A percentile compares a stretch with the other conserved stretches of the same genome.
Evolutionary conservation across 345 rosid species (phyloP).

Genomic region (Turnera subulata): DNA sequence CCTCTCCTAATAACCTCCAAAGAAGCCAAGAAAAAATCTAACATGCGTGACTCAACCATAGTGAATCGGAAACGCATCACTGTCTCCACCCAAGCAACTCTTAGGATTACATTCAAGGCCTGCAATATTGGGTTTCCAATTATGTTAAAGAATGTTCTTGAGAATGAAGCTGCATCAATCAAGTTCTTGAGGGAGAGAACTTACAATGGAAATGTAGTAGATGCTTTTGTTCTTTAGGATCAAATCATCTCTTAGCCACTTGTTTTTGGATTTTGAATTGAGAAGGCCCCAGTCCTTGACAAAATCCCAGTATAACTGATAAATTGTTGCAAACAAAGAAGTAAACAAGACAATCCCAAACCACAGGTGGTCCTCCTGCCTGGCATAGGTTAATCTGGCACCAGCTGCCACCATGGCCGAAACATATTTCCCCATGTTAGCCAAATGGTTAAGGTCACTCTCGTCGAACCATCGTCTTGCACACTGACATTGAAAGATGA

Average conservation of each 20-base stretch:
- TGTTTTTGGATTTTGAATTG: slow-evolving; percentile 61
- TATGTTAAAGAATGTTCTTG: neutral
- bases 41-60: slow-evolving; percentile 49
- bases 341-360: slow-evolving; percentile 53
- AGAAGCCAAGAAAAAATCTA: slow-evolving; percentile 84
- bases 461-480: slow-evolving; percentile 93
- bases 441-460: slow-evolving; percentile 53
- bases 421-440: slow-evolving; percentile 94
- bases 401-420: slow-evolving; percentile 98
- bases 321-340: slow-evolving; percentile 62
- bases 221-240: slow-evolving; percentile 66
- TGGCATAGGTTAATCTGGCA: slow-evolving; percentile 68
- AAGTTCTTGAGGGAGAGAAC: slow-evolving; percentile 15
- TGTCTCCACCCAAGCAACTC: slow-evolving; percentile 85
- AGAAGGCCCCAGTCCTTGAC: slow-evolving; percentile 92
- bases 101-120: slow-evolving; percentile 69
- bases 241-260: slow-evolving; percentile 80
- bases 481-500: slow-evolving; percentile 35
- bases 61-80: slow-evolving; percentile 52
- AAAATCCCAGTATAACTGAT: slow-evolving; percentile 96
- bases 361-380: slow-evolving; percentile 46
- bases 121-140: slow-evolving; percentile 15
- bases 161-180: too few species aligned
- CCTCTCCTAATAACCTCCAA: slow-evolving; percentile 88
- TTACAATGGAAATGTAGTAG: slow-evolving; percentile 78